Conservation (phyloP, 805 yeast species). For the Schizosaccharomyces japonicus region DNA sequence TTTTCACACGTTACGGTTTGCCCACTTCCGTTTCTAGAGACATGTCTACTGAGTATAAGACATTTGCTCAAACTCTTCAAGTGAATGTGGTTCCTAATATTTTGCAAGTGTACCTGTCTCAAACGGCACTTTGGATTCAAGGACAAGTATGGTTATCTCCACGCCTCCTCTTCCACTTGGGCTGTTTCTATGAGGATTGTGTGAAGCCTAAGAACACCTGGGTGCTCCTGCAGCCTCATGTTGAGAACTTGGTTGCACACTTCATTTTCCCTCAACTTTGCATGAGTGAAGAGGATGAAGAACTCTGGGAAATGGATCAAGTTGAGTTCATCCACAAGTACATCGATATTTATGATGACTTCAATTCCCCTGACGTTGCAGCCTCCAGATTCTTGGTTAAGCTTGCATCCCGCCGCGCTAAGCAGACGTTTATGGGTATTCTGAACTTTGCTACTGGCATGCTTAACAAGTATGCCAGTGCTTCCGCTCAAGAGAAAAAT, state of each 20-base stretch:
- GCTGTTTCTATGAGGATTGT: constrained; percentile 39
- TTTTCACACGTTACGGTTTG: constrained; percentile 22
- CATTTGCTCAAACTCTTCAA: constrained; percentile 32
- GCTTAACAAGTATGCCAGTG: constrained; percentile 14
- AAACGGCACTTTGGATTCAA: constrained; percentile 52
- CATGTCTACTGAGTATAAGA: constrained; percentile 26
- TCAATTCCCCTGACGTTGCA: constrained; percentile 49
- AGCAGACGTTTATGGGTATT: constrained; percentile 34
- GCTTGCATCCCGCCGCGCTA: constrained; percentile 43
- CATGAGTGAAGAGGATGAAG: constrained; percentile 42
- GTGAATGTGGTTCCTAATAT: constrained; percentile 50
- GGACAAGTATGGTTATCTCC: constrained; percentile 34
- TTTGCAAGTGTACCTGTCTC: constrained; percentile 34
- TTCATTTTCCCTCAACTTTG: constrained; percentile 56
- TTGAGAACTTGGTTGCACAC: constrained; percentile 39
- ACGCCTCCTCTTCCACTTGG: constrained; percentile 6
- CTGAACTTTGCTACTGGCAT: constrained; percentile 34
- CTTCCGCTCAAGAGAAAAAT: constrained; percentile 14
- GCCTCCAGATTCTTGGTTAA: constrained; percentile 52
- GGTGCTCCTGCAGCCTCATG: constrained; percentile 39
- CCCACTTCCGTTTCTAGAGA: constrained; percentile 11
- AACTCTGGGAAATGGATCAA: constrained; percentile 65
- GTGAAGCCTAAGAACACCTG: constrained; percentile 39
- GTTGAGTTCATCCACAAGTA: constrained; percentile 60
- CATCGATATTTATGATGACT: constrained; percentile 38